Conservation (phyloP, 306 rosid species). For the Lathyrus oleraceus region DNA sequence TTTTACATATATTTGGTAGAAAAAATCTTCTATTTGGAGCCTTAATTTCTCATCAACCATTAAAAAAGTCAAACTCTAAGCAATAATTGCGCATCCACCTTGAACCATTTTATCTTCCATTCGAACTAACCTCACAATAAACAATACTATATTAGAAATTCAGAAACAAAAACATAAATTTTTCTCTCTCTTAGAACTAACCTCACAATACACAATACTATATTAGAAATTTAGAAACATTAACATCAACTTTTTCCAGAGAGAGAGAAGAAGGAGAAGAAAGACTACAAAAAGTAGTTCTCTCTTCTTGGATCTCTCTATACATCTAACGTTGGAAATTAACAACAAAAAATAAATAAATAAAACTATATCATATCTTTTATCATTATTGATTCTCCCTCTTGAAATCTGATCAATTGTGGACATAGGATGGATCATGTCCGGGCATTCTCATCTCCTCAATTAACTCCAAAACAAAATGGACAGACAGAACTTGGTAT, state of each 20-base stretch:
- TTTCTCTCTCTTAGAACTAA: constrained; percentile 29
- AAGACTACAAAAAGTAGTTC: constrained; percentile 47
- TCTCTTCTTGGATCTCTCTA: constrained; percentile 57
- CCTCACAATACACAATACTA: constrained; percentile 42
- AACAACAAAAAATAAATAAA: background rate
- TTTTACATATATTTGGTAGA: background rate
- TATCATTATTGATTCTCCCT: constrained; percentile 24
- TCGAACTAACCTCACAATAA: constrained; percentile 40
- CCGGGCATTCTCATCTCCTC: constrained; percentile 64
- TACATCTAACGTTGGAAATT: constrained; percentile 24
- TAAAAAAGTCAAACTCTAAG: constrained; percentile 58
- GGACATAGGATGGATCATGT: constrained; percentile 43
- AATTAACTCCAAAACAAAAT: constrained; percentile 33
- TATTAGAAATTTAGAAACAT: constrained; percentile 34
- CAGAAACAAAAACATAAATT: constrained; percentile 17
- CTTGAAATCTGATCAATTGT: constrained; percentile 24
- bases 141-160: constrained; percentile 41
- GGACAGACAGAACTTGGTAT: constrained; percentile 42
- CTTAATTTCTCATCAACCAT: constrained; percentile 23
- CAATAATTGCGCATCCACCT: constrained; percentile 67
- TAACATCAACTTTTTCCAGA: constrained; percentile 19
- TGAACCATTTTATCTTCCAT: constrained; percentile 40
- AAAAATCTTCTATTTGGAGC: constrained; percentile 23
- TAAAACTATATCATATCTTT: constrained; percentile 11
- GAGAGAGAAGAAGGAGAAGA: constrained; percentile 34